These are phyloP conservation scores for Volvox africanus DNA, from an alignment of 139 green algal genomes.

Conservation along the genomic window DNA sequence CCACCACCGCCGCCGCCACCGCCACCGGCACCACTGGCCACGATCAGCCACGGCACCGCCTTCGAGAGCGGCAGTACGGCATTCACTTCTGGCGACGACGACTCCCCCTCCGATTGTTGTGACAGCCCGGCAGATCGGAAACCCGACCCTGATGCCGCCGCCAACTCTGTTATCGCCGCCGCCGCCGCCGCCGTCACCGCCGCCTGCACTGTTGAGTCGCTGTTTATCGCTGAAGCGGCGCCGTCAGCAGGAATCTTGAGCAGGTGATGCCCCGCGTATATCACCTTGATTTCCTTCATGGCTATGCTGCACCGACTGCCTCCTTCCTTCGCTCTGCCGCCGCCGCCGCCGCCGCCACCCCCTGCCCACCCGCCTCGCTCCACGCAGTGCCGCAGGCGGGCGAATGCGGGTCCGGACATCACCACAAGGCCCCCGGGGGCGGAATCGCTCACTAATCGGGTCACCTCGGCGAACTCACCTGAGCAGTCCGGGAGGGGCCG, in stretches of 20 bases:
- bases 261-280: constrained; percentile 20
- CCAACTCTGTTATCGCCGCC: too few species aligned
- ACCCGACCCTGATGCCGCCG: too few species aligned
- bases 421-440: constrained; percentile 41
- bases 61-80: too few species aligned
- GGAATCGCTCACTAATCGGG: not conserved
- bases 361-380: not conserved
- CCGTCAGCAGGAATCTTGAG: not conserved
- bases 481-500: not conserved
- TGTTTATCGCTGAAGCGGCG: not conserved
- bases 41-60: too few species aligned
- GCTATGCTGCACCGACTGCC: not conserved
- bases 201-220: not conserved
- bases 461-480: constrained; percentile 16
- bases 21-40: not conserved
- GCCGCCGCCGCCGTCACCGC: not conserved
- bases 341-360: not conserved
- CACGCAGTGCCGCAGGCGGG: constrained; percentile 10
- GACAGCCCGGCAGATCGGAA: too few species aligned
- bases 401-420: constrained; percentile 34
- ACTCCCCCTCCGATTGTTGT: too few species aligned
- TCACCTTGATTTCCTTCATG: not conserved
- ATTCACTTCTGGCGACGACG: too few species aligned
- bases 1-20: not conserved
- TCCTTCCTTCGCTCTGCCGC: too few species aligned